Evolutionary conservation across 2,329 filamentous ascomycete genomes (phyloP), one percentile per base, ranked within the genome.

Genomic region (Calonectria multiphialidica): DNA sequence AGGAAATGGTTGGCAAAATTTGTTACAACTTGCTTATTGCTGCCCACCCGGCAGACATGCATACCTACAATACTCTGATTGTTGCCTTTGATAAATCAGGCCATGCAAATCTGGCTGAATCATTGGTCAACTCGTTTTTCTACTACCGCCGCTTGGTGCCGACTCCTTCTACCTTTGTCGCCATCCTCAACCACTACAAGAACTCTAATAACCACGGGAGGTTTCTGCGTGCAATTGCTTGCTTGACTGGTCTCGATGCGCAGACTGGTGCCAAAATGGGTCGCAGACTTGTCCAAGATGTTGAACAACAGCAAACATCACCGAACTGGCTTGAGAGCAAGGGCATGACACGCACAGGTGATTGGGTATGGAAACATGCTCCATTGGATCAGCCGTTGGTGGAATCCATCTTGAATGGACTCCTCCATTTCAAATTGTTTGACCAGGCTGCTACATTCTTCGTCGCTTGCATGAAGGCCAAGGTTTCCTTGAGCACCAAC

Each of bases 51-150:
- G 93, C 94, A 0, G 90, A 90, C 73, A 88, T 94, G 42, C 87
- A 91, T 74, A 95, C 92, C 4, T 95, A 92, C 84, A 95, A 95
- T 79, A 88, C 88, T 15, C 86, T 97, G 30, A 88, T 96, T 3
- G 81, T 89, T n/a, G 89, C 90, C n/a, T 91, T 96, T 63, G 87
- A 89, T 65, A 85, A 86, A 37, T 80, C 88, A 6, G 84, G 87
- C 33, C 84, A 88, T 65, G 84, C 87, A 68, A 82, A 84, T 44
- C 83, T 93, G 21, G 87, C 89, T 5, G 85, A 90, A 44, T 77
- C 85, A n/a, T 85, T 93, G 37, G 84, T 90, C 23, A 82, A 89
- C 62, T 88, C 86, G 0, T 88, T 90, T 65, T 81, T 90, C 49
- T 74, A 85, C 47, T 76, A 83, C 12, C 88, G 84, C 44, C 81